Evolutionary conservation across 768 basidiomycete species (phyloP), one percentile per base, ranked within the genome.

Genomic region (Xerocomellus amylosporus): DNA sequence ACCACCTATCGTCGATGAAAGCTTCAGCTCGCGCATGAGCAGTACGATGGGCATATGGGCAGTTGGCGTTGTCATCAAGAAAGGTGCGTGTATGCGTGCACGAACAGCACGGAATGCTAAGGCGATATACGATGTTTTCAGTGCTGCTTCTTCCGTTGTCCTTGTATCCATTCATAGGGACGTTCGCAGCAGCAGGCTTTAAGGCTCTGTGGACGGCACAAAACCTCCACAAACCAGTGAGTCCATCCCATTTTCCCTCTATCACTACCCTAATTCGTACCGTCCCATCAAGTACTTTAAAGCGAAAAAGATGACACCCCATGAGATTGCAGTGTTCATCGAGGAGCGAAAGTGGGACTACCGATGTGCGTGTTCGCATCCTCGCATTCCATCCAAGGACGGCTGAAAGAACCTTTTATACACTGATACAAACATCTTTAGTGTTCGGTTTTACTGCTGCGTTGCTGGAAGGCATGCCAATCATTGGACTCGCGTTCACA

Each of bases 341-440:
- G 89, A 93, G 63, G 94, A 96, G 67, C 82, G 89, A 14, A 93
- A 89, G 64, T 91, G 92, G 89, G 88, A 91, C 57, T 95, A 96
- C 62, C 76, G 87, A 62, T 62, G 90, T 91, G 60, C 33, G 78
- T 67, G 17, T 13, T 49, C 12, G 3, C 28, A 24, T 51, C 3
- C 22, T 10, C 22, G n/a, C 34, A 30, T 20, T n/a, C 12, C 15
- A 20, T 14, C 5, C 2, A 46, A 9, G 17, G 8, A 45, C 1
- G 20, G 26, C 24, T 31, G 20, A 37, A 14, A 8, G 0, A 14
- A 6, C 12, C 10, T 10, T 10, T 56, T 38, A 41, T 59, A 10
- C 4, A 5, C 14, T 41, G 22, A 44, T 14, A 28, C 36, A 38
- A 46, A 20, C 28, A 24, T 20, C 4, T 42, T 2, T 38, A 93